Evolutionary conservation across 2,329 filamentous ascomycete genomes (phyloP).

Genomic region (Phaeomoniella chlamydospora): DNA sequence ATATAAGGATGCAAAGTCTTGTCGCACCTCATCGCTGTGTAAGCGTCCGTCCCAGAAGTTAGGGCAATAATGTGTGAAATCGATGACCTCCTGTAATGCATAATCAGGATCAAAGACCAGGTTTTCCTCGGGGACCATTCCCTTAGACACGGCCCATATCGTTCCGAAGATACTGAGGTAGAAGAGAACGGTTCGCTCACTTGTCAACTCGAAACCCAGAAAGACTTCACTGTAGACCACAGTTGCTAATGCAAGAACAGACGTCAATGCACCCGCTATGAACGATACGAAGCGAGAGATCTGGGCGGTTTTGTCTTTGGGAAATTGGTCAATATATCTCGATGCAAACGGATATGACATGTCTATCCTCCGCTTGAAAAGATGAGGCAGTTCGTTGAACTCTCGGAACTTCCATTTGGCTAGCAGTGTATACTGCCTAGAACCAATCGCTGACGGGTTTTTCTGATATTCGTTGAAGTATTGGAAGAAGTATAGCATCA

Average conservation of each 20-base stretch:
- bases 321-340: conserved; percentile 88
- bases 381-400: conserved; percentile 89
- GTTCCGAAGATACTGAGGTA: conserved; percentile 73
- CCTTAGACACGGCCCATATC: conserved; percentile 70
- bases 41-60: conserved; percentile 76
- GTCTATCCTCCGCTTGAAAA: conserved; percentile 78
- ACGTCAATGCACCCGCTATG: conserved; percentile 70
- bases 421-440: conserved; percentile 78
- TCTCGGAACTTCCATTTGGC: conserved; percentile 98
- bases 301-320: conserved; percentile 85
- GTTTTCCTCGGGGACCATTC: conserved; percentile 75
- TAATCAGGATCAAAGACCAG: conserved; percentile 84
- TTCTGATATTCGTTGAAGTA: conserved; percentile 98
- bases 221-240: conserved; percentile 86
- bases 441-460: conserved; percentile 75
- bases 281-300: conserved; percentile 75
- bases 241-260: conserved; percentile 70
- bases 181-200: conserved; percentile 77
- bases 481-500: conserved; percentile 83
- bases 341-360: conserved; percentile 93
- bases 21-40: conserved; percentile 87
- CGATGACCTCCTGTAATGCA: conserved; percentile 74
- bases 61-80: conserved; percentile 85
- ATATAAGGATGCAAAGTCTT: conserved; percentile 80
- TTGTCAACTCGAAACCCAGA: conserved; percentile 79